Evolutionary conservation across 768 basidiomycete genomes (phyloP), one percentile per base, ranked within the genome.

Genomic region (Suillus placidus): DNA sequence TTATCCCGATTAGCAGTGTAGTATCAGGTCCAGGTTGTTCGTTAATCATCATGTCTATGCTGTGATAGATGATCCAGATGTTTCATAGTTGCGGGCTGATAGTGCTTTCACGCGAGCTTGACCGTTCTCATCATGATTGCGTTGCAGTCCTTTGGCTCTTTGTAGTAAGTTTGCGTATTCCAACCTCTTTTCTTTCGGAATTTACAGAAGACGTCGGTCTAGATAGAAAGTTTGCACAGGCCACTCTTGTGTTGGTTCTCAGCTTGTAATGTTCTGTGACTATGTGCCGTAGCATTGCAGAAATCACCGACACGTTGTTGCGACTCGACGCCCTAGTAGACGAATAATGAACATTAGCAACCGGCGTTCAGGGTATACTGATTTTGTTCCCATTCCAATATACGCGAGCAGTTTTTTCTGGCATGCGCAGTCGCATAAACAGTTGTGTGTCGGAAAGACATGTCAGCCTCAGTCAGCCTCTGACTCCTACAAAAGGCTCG

Each of bases 401-500:
- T 30, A 52, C 26, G 16, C 9, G 4, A 18, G 18, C 52, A 32
- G 52, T 54, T 9, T 32, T 51, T 52, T 18, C 51, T 54, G 8
- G 18, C n/a, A n/a, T n/a, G n/a, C n/a, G n/a, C 18, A 52, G 16
- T 52, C 16, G 9, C 30, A 30, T 18, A 18, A 30, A 32, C 13
- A 14, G 23, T 23, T 12, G 2, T 49, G 13, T 13, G 13, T 30
- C 4, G 20, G 26, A 26, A 16, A 52, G 30, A 30, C 16, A 52
- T 52, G 51, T 55, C 54, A 55, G 32, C 54, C 54, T 55, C 49
- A 16, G 49, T 51, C 49, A 30, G 49, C 49, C 14, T 51, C 49
- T 4, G 12, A 18, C 2, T 51, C 26, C 14, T 55, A 35, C 12
- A n/a, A 34, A 55, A 55, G 35, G 20, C 54, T 55, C 12, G 12